A percentile compares a stretch with the other conserved stretches of the same genome.
These are phyloP conservation scores for Ophiostoma sp. DNA, from an alignment of 2,329 filamentous ascomycete genomes.

Conservation along the genomic window DNA sequence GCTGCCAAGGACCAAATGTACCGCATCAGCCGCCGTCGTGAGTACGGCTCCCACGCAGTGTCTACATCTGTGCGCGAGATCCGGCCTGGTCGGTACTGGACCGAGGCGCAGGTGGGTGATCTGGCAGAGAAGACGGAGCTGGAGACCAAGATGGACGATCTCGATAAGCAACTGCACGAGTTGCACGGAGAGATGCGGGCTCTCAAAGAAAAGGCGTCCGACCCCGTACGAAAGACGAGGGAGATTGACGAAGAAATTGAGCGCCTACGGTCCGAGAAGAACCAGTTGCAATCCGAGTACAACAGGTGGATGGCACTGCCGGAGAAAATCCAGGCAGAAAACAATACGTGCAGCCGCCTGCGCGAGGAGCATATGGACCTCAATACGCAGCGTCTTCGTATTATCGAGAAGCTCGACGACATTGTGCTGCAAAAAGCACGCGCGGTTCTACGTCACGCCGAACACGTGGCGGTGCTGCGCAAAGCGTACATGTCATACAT, in stretches of 20 bases:
- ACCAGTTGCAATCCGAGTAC: slow-evolving; percentile 58
- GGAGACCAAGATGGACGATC: slow-evolving; percentile 46
- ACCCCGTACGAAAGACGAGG: slow-evolving; percentile 36
- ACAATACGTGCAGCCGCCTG: slow-evolving; percentile 32
- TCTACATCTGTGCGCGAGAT: slow-evolving; percentile 63
- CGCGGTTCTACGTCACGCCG: slow-evolving; percentile 48
- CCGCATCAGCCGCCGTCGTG: slow-evolving; percentile 62
- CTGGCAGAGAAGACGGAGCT: slow-evolving; percentile 57
- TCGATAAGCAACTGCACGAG: slow-evolving; percentile 34
- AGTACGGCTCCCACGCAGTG: slow-evolving; percentile 71
- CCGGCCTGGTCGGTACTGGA: slow-evolving; percentile 62
- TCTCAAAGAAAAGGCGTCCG: slow-evolving; percentile 36
- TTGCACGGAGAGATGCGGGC: slow-evolving; percentile 35
- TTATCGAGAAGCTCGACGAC: slow-evolving; percentile 43
- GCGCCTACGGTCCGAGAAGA: slow-evolving; percentile 57
- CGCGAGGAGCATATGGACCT: slow-evolving; percentile 31
- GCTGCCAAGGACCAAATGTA: slow-evolving; percentile 62
- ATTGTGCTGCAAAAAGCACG: slow-evolving; percentile 52
- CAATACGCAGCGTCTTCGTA: slow-evolving; percentile 34
- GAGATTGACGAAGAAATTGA: slow-evolving; percentile 43
- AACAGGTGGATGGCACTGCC: slow-evolving; percentile 63
- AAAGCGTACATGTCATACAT: slow-evolving; percentile 58
- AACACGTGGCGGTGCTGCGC: slow-evolving; percentile 57
- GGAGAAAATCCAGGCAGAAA: slow-evolving; percentile 53
- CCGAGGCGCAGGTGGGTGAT: slow-evolving; percentile 65